Conservation (phyloP, 83 land plant genomes). For the Larix sibirica region DNA sequence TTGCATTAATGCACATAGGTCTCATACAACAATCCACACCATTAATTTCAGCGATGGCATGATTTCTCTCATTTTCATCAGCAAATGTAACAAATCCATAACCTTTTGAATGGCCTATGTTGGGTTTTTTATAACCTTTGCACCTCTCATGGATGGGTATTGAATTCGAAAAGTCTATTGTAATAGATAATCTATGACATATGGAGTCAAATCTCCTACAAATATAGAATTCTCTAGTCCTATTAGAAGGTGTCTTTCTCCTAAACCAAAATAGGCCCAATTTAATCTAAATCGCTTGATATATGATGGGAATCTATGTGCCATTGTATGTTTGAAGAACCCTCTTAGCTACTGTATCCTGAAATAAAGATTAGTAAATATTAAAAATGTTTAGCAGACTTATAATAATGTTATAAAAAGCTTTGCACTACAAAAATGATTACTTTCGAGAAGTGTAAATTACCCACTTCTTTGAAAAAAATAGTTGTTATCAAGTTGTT, state of each 20-base stretch:
- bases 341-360: constrained; percentile 63
- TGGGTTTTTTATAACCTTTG: constrained; percentile 80
- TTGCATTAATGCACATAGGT: constrained; percentile 83
- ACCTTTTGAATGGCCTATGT: constrained; percentile 78
- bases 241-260: constrained; percentile 62
- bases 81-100: constrained; percentile 87
- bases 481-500: too few relatives aligned
- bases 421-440: too few relatives aligned
- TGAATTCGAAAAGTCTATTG: constrained; percentile 69
- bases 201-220: constrained; percentile 78
- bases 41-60: constrained; percentile 87
- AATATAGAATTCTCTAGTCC: constrained; percentile 79
- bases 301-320: constrained; percentile 70
- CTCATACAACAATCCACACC: constrained; percentile 76
- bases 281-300: constrained; percentile 64
- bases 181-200: constrained; percentile 63
- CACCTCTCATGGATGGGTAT: constrained; percentile 74
- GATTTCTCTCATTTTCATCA: constrained; percentile 73
- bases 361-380: too few relatives aligned
- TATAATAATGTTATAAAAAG: too few relatives aligned
- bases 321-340: constrained; percentile 77
- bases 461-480: too few relatives aligned
- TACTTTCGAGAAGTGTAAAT: too few relatives aligned
- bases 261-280: constrained; percentile 82
- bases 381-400: too few relatives aligned